Evolutionary conservation across 345 rosid genomes (phyloP).

Genomic region (Arabidopsis arenosa): DNA sequence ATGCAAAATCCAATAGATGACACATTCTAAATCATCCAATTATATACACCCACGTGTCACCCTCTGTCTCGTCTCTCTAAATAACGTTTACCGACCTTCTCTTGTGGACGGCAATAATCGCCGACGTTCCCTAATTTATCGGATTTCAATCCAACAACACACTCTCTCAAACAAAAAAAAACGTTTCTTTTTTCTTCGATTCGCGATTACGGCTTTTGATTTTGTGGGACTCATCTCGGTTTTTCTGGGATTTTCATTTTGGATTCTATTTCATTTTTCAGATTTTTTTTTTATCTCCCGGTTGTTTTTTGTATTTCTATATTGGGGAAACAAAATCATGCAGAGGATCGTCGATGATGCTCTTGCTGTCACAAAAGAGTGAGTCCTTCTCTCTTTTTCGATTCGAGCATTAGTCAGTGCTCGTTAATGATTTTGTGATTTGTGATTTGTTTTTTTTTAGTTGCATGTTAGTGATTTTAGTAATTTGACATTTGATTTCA

Average conservation of each 20-base stretch:
- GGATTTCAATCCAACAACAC: not conserved
- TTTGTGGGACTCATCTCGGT: not conserved
- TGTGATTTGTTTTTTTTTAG: constrained; percentile 11
- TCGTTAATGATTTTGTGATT: not conserved
- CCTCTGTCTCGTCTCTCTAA: constrained; percentile 15
- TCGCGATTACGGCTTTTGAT: constrained; percentile 8
- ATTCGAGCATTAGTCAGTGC: not conserved
- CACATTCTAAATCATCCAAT: constrained; percentile 32
- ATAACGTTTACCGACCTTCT: constrained; percentile 36
- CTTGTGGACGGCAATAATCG: constrained; percentile 50
- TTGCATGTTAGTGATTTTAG: not conserved
- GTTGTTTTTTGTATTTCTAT: not conserved
- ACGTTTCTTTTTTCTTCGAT: not conserved
- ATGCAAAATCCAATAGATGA: constrained; percentile 42
- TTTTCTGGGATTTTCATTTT: not conserved
- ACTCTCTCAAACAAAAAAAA: too few species aligned
- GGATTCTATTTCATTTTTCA: not conserved
- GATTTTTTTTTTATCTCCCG: not conserved
- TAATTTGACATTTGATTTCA: too few species aligned
- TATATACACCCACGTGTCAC: constrained; percentile 20
- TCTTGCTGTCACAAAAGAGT: constrained; percentile 94
- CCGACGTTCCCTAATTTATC: constrained; percentile 32
- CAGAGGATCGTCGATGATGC: constrained; percentile 78
- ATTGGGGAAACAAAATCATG: constrained; percentile 46
- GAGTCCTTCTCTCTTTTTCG: constrained; percentile 47